Conservation (phyloP, 2,329 filamentous ascomycete genomes). For the Mollisiaceae sp. region DNA sequence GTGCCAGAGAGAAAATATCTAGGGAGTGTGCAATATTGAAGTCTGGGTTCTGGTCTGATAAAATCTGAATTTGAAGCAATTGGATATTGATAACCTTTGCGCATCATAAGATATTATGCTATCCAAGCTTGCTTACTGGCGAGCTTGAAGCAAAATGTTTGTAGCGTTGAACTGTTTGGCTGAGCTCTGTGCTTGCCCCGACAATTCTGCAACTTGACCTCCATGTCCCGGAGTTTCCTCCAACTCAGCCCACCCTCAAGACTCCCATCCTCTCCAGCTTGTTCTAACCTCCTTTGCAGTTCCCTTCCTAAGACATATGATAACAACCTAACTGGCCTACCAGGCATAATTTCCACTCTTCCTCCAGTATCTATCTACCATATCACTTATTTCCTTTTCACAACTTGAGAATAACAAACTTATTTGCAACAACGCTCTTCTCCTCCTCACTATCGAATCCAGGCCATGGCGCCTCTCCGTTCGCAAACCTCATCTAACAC, state of each 20-base stretch:
- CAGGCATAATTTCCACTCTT: too few relatives aligned
- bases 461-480: too few relatives aligned
- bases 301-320: too few relatives aligned
- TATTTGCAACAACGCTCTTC: too few relatives aligned
- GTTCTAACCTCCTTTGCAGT: not conserved
- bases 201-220: too few relatives aligned
- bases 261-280: not conserved
- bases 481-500: too few relatives aligned
- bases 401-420: not conserved
- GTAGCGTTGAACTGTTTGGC: too few relatives aligned
- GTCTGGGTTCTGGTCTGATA: not conserved
- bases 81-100: not conserved
- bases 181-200: too few relatives aligned
- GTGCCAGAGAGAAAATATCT: not conserved
- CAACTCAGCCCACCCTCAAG: not conserved
- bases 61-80: not conserved
- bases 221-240: not conserved
- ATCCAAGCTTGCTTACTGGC: not conserved
- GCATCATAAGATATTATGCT: not conserved
- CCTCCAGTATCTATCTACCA: not conserved
- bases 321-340: too few relatives aligned
- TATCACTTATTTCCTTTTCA: not conserved
- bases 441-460: too few relatives aligned
- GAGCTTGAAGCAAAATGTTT: not conserved
- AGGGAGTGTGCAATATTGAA: not conserved